Evolutionary conservation across 306 rosid species (phyloP), one percentile per base, ranked within the genome.

Genomic region (Cercis canadensis): DNA sequence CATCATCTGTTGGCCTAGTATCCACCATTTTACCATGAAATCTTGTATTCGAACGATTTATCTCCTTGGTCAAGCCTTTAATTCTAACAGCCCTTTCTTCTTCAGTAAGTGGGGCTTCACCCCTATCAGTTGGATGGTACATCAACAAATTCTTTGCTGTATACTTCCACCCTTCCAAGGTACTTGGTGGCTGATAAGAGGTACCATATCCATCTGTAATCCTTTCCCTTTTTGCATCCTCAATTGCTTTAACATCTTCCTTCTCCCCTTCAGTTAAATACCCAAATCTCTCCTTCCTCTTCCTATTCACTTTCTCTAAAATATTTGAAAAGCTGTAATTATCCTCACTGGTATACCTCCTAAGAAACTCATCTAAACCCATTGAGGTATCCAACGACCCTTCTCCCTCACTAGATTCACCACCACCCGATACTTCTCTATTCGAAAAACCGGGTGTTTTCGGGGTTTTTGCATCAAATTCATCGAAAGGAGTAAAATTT

Each of bases 141-240:
- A 95, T 95, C 76, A 95, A 74, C 78, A 95, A 67, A 80, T 95
- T 95, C 77, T 95, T 91, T 0, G 96, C 92, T 4, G 86, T 82
- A 57, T 83, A 95, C 4, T 91, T 91, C 96, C 99, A 91, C 4
- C 97, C 90, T 39, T 95, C 96, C 87, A 95, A 76, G 3, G 97
- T 83, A 78, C 92, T 86, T 1, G 86, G 87, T 4, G 97, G 97
- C 87, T 95, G 97, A 77, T 95, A 77, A 8, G 96, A 95, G 0
- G 96, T 89, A 40, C 99, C 99, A 65, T 83, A 91, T n/a, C 99
- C 99, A 79, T 95, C 97, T 1, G 99, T 91, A 29, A 95, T 84
- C 72, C 97, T 87, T 68, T 89, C 89, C 80, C 96, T 87, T 85
- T 87, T 83, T 5, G 18, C 92, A 81, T 86, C 96, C 86, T 89